These are phyloP conservation scores for Rhytidhysteron rufulum DNA, from an alignment of 2,329 filamentous ascomycete species.

Conservation along the genomic window DNA sequence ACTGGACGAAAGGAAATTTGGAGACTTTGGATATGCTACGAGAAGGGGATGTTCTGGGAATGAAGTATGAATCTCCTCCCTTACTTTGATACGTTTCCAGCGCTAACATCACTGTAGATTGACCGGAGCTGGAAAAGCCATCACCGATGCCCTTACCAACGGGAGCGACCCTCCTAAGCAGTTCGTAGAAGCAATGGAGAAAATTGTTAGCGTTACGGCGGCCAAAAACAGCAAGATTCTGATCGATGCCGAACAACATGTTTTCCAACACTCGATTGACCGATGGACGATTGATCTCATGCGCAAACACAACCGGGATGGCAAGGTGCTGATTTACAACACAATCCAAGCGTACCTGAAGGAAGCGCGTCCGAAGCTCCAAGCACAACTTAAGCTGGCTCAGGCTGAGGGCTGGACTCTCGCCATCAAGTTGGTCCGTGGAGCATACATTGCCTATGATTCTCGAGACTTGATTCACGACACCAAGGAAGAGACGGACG, in stretches of 20 bases:
- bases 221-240: conserved; percentile 44
- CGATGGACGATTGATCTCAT: conserved; percentile 52
- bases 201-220: conserved; percentile 42
- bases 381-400: conserved; percentile 44
- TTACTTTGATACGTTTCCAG: neutral
- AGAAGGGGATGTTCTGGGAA: conserved; percentile 5
- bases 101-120: conserved; percentile 30
- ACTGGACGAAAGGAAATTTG: conserved; percentile 1
- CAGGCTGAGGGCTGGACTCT: conserved; percentile 46
- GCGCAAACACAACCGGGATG: conserved; percentile 48
- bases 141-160: conserved; percentile 39
- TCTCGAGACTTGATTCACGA: conserved; percentile 46
- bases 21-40: conserved; percentile 3
- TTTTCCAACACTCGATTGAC: conserved; percentile 50
- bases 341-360: conserved; percentile 55
- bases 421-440: conserved; percentile 52
- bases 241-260: conserved; percentile 54
- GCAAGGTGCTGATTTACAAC: conserved; percentile 61
- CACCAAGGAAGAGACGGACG: conserved; percentile 49
- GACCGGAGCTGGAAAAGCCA: conserved; percentile 46
- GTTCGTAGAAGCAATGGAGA: conserved; percentile 41
- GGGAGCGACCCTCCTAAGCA: conserved; percentile 36
- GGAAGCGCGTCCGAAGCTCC: conserved; percentile 43
- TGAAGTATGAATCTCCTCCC: too few relatives aligned
- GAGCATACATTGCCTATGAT: conserved; percentile 50